Evolutionary conservation across 192 early-diverging fungal genomes (phyloP).

Genomic region (Dimargaris cristalligena): DNA sequence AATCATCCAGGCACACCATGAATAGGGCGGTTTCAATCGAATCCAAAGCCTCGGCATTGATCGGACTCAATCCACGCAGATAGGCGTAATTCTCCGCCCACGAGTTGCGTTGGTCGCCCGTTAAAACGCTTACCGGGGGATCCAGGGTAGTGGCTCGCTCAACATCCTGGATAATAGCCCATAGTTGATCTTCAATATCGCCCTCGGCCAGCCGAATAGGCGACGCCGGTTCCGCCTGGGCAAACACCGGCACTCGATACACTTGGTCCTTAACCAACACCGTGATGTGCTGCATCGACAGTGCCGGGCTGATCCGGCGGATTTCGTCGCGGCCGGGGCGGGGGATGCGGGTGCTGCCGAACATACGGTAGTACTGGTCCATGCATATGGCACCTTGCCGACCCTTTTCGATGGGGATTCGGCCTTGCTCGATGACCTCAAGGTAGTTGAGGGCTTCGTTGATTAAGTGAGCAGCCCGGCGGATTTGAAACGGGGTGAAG

Average conservation of each 20-base stretch:
- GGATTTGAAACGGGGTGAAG: constrained; percentile 62
- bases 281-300: constrained; percentile 37
- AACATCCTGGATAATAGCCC: constrained; percentile 36
- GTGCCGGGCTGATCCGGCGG: constrained; percentile 28
- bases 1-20: constrained; percentile 60
- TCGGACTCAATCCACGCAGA: constrained; percentile 36
- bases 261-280: constrained; percentile 63
- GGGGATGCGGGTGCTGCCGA: constrained; percentile 72
- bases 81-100: constrained; percentile 59
- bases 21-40: constrained; percentile 60
- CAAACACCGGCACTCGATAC: constrained; percentile 50
- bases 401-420: constrained; percentile 47
- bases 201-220: constrained; percentile 34
- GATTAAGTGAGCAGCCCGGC: constrained; percentile 58
- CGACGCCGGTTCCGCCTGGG: constrained; percentile 31
- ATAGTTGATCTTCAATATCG: constrained; percentile 57
- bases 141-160: constrained; percentile 22
- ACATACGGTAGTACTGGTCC: constrained; percentile 65
- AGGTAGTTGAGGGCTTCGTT: constrained; percentile 52
- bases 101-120: constrained; percentile 62
- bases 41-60: constrained; percentile 38
- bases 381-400: constrained; percentile 57
- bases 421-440: constrained; percentile 38
- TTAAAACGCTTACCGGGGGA: constrained; percentile 46
- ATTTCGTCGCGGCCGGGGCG: constrained; percentile 54